Evolutionary conservation across 345 rosid genomes (phyloP), one percentile per base, ranked within the genome.

Genomic region (Kernera saxatilis): DNA sequence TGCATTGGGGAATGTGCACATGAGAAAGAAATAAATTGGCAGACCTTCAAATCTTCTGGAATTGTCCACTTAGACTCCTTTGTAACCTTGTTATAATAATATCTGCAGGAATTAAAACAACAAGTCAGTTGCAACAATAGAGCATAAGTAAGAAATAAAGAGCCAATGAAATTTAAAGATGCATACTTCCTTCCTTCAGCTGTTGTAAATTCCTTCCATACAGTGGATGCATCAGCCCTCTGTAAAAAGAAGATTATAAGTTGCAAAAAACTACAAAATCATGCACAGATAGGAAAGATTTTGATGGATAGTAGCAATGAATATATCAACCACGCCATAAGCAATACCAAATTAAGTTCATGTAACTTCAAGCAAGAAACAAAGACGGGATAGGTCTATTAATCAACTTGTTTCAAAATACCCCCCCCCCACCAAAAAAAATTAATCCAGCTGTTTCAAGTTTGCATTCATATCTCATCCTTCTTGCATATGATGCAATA

Each of bases 151-250:
- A 6, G 25, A n/a, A 22, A 49, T 12, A 41, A 64, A 37, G 53
- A 77, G 43, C 39, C 63, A 49, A 18, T 46, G 43, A 48, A 64
- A 39, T 40, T 25, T 13, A 64, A 35, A 56, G 57, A 46, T 44
- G 81, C 89, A 6, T 72, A 94, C 99, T 78, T 94, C 65, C 80
- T 89, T 67, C 98, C 99, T 76, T 91, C 99, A 32, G 84, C 75
- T 43, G 95, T 91, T 12, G 93, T 85, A 74, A 91, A 94, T 76
- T 94, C 99, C 86, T 91, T 94, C 99, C 99, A 94, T 68, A 85
- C 96, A n/a, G 99, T 94, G 30, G 99, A 94, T 29, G 98, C 97
- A 73, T 94, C 99, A 15, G 96, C 99, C 77, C 93, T 88, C 99
- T 94, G 90, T 73, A 74, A 40, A 74, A 46, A 51, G 70, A 40